Evolutionary conservation across 192 early-diverging fungal species (phyloP).

Genomic region (Backusella mclennaniae): DNA sequence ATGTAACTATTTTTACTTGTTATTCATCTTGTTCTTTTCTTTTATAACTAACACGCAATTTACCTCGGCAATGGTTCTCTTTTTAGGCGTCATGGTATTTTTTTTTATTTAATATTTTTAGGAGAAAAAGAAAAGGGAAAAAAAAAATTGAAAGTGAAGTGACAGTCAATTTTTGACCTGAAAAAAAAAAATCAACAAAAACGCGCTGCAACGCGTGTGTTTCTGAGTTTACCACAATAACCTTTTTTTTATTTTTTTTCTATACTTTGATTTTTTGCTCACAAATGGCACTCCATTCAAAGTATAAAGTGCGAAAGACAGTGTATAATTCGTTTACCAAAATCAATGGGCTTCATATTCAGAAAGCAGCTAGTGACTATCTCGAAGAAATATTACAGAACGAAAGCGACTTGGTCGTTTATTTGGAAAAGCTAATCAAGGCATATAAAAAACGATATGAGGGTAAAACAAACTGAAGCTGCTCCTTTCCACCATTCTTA

Average conservation of each 20-base stretch:
- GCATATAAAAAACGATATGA: slow-evolving; percentile 67
- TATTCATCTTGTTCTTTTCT: too few relatives aligned
- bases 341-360: slow-evolving; percentile 76
- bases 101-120: not conserved
- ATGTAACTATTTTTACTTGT: not conserved
- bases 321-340: slow-evolving; percentile 77
- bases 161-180: not conserved
- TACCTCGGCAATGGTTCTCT: not conserved
- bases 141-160: not conserved
- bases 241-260: not conserved
- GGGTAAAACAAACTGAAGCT: slow-evolving; percentile 43
- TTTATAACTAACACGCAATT: too few relatives aligned
- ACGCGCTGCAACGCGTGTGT: not conserved
- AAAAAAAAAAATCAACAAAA: not conserved
- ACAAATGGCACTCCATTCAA: not conserved
- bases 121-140: not conserved
- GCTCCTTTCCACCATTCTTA: not conserved
- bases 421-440: slow-evolving; percentile 68
- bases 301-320: not conserved
- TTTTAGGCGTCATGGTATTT: not conserved
- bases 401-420: slow-evolving; percentile 49
- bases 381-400: slow-evolving; percentile 56
- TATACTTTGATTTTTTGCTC: not conserved
- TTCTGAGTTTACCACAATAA: not conserved
- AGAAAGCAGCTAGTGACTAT: slow-evolving; percentile 68